Percentiles rank a stretch among this genome's conserved stretches.
Evolutionary conservation across 225 moss, liverwort and hornwort genomes (phyloP).

Genomic region (Pseudisothecium myosuroides): DNA sequence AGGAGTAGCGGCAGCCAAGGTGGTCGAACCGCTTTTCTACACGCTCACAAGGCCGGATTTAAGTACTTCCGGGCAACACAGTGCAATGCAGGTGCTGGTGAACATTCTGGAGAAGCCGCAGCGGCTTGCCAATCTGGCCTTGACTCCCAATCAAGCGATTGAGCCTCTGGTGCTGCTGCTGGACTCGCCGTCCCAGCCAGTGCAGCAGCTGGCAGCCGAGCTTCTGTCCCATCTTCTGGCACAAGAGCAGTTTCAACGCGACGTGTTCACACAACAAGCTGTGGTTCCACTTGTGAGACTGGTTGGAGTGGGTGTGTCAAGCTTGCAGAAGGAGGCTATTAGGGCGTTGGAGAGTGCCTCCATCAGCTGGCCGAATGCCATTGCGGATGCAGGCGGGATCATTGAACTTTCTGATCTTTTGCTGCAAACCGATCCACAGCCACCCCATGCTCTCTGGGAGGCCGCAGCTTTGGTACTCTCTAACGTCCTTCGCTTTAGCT

Average conservation of each 20-base stretch:
- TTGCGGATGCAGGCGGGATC: slow-evolving; percentile 93
- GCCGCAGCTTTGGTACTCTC: slow-evolving; percentile 85
- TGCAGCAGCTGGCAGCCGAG: slow-evolving; percentile 94
- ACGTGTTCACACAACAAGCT: slow-evolving; percentile 78
- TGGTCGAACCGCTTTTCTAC: slow-evolving; percentile 82
- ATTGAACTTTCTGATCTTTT: slow-evolving; percentile 84
- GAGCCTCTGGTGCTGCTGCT: slow-evolving; percentile 79
- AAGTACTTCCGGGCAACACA: slow-evolving; percentile 85
- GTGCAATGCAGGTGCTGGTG: slow-evolving; percentile 95
- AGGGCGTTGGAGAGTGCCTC: slow-evolving; percentile 91
- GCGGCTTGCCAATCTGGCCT: slow-evolving; percentile 59
- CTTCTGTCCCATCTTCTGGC: slow-evolving; percentile 76
- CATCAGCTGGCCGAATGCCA: slow-evolving; percentile 97
- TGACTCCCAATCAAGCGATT: slow-evolving; percentile 85
- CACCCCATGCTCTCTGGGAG: slow-evolving; percentile 95
- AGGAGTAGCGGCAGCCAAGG: slow-evolving; percentile 80
- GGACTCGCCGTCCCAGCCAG: slow-evolving; percentile 92
- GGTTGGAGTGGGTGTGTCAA: slow-evolving; percentile 74
- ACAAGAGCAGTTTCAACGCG: slow-evolving; percentile 87
- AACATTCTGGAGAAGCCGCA: slow-evolving; percentile 97
- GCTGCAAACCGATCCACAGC: slow-evolving; percentile 78
- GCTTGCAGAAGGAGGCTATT: slow-evolving; percentile 88
- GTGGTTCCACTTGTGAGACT: slow-evolving; percentile 82
- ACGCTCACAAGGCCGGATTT: slow-evolving; percentile 71
- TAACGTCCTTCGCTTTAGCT: slow-evolving; percentile 89